phyloP scores from a whole-genome alignment of 495 filamentous ascomycete genomes.

The Aspergillus saccharolyticus region DNA sequence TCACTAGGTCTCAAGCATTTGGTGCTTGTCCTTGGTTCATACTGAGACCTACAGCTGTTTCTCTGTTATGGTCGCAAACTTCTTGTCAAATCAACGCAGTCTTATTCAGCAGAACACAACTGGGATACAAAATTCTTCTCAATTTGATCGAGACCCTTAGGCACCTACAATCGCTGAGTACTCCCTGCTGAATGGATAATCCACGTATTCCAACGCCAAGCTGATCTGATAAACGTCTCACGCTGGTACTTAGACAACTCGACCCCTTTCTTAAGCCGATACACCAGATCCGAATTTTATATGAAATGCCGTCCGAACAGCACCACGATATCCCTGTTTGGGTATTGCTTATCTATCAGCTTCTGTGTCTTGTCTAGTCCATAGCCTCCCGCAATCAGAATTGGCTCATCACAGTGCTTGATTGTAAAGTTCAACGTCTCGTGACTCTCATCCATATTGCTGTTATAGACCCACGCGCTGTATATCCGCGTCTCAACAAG shows the following conservation, averaged over 20 bases:
- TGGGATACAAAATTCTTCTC: too few species aligned
- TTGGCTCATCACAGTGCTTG: conserved; percentile 34
- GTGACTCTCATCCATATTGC: conserved; percentile 33
- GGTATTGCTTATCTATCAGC: conserved; percentile 50
- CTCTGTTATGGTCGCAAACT: too few species aligned
- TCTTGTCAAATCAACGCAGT: too few species aligned
- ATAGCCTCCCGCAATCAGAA: conserved; percentile 62
- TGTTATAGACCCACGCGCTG: conserved; percentile 27
- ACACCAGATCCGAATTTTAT: conserved; percentile 61
- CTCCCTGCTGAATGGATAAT: conserved; percentile 39
- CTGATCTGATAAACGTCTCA: conserved; percentile 44
- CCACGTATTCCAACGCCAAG: conserved; percentile 49
- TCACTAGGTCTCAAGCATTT: too few species aligned
- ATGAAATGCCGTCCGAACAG: conserved; percentile 61
- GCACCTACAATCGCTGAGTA: background rate
- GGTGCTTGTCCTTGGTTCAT: too few species aligned
- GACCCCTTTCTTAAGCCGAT: conserved; percentile 50
- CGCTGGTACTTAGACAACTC: conserved; percentile 49
- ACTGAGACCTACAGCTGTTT: too few species aligned
- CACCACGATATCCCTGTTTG: conserved; percentile 25
- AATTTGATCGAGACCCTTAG: too few species aligned
- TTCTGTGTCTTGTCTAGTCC: conserved; percentile 32
- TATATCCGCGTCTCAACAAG: conserved; percentile 52
- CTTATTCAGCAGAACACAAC: too few species aligned
- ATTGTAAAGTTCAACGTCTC: conserved; percentile 44